These are phyloP conservation scores for Coemansia sp. DNA, from an alignment of 192 early-diverging fungal species.

Conservation along the genomic window DNA sequence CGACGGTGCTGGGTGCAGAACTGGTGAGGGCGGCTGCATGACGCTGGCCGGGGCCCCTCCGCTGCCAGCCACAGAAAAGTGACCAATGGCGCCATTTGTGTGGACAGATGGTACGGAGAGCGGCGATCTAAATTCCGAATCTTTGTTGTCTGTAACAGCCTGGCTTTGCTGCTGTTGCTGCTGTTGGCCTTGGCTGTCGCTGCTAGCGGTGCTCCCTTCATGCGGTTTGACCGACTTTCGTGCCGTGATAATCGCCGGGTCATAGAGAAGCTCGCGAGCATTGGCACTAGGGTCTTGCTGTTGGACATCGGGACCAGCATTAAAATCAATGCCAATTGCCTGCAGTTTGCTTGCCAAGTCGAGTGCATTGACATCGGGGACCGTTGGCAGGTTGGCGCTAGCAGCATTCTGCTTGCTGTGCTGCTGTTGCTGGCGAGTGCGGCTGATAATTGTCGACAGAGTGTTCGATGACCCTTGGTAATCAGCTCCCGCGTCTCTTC, in stretches of 20 bases:
- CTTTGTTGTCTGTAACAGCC: neutral
- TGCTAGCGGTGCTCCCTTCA: constrained; percentile 2
- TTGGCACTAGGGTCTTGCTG: neutral
- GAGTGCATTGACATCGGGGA: neutral
- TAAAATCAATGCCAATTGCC: constrained; percentile 37
- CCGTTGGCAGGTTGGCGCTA: neutral
- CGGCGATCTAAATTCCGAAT: constrained; percentile 27
- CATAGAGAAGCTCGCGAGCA: constrained; percentile 10
- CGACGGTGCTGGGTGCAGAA: constrained; percentile 35
- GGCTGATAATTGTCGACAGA: constrained; percentile 24
- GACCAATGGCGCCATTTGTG: neutral
- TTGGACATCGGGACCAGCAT: neutral
- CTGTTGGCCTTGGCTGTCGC: neutral
- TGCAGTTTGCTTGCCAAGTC: constrained; percentile 42
- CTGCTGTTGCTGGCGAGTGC: constrained; percentile 29
- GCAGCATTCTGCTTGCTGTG: constrained; percentile 7
- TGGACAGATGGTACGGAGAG: constrained; percentile 22
- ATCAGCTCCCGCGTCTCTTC: constrained; percentile 10
- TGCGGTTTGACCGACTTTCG: constrained; percentile 40
- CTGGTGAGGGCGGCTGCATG: constrained; percentile 25
- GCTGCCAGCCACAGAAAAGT: neutral
- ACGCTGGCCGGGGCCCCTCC: neutral
- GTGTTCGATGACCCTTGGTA: constrained; percentile 5
- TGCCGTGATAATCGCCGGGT: constrained; percentile 42
- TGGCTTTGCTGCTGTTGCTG: neutral